These are phyloP conservation scores for Magnusiomyces fungicola DNA, from an alignment of 1,139 yeast genomes.

Conservation along the genomic window DNA sequence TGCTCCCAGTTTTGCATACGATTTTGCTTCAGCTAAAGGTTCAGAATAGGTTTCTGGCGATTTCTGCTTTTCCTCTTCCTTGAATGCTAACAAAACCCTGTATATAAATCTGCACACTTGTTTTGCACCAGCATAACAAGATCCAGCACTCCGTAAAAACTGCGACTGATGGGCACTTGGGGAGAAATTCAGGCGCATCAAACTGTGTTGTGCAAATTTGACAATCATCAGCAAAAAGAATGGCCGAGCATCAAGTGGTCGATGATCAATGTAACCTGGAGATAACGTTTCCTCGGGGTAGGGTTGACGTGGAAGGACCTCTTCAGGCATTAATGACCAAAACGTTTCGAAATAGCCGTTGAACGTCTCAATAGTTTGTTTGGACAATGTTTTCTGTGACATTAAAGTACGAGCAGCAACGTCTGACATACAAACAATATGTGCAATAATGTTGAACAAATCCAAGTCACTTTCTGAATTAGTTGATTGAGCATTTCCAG, in stretches of 20 bases:
- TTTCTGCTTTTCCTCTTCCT: too few species aligned
- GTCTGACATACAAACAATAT: constrained; percentile 13
- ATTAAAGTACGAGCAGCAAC: constrained; percentile 13
- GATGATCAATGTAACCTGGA: background rate
- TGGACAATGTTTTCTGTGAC: constrained; percentile 9
- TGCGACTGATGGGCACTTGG: constrained; percentile 7
- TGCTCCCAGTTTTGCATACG: too few species aligned
- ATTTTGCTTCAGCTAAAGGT: too few species aligned
- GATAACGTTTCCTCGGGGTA: background rate
- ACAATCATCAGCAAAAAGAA: constrained; percentile 8
- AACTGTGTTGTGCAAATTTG: constrained; percentile 12
- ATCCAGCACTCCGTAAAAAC: constrained; percentile 3
- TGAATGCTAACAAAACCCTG: constrained; percentile 1
- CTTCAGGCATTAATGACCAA: constrained; percentile 13
- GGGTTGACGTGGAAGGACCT: background rate
- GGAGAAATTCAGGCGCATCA: constrained; percentile 12
- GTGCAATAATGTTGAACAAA: constrained; percentile 4
- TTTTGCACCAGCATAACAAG: constrained; percentile 13
- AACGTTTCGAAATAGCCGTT: constrained; percentile 17
- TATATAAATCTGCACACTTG: constrained; percentile 4
- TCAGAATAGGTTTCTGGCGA: too few species aligned
- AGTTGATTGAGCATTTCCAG: too few species aligned
- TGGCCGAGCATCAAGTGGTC: background rate
- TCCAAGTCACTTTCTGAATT: too few species aligned
- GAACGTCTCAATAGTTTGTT: constrained; percentile 16